These are phyloP conservation scores for Fusarium pseudocircinatum DNA, from an alignment of 2,329 filamentous ascomycete species.

Conservation along the genomic window DNA sequence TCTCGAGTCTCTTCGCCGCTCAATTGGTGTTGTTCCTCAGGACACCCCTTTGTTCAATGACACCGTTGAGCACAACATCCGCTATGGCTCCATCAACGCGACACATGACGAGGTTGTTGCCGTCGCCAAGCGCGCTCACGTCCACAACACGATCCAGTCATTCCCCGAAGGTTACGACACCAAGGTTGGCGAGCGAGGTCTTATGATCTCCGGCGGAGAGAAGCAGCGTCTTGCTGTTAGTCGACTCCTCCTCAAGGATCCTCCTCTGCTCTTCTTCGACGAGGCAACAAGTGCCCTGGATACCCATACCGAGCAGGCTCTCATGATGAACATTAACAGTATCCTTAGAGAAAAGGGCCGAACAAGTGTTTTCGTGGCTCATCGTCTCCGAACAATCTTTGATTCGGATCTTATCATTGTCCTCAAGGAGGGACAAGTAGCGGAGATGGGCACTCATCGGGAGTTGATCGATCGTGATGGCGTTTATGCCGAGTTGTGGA, in stretches of 20 bases:
- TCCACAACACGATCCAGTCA: constrained; percentile 82
- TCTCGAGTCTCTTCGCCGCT: constrained; percentile 81
- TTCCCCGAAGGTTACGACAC: constrained; percentile 91
- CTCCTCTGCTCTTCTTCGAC: constrained; percentile 91
- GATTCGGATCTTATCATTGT: constrained; percentile 95
- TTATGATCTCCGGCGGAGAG: constrained; percentile 97
- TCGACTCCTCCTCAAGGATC: constrained; percentile 86
- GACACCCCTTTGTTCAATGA: constrained; percentile 98
- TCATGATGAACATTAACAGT: constrained; percentile 92
- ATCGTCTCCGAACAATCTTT: constrained; percentile 90
- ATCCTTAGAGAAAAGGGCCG: constrained; percentile 88
- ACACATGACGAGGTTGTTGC: constrained; percentile 76
- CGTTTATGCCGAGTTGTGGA: constrained; percentile 91
- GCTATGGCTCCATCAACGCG: constrained; percentile 86
- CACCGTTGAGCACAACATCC: constrained; percentile 94
- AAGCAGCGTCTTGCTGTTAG: constrained; percentile 91
- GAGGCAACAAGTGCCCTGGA: constrained; percentile 93
- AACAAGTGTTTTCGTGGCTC: constrained; percentile 95
- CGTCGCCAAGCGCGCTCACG: constrained; percentile 83
- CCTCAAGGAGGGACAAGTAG: constrained; percentile 83
- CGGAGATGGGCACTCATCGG: constrained; percentile 87
- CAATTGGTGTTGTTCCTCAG: constrained; percentile 96
- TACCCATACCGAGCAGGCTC: constrained; percentile 90
- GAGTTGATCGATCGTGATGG: constrained; percentile 81
- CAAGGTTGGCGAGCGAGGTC: constrained; percentile 89